A percentile compares a stretch with the other conserved stretches of the same genome.
Evolutionary conservation across 2,329 filamentous ascomycete genomes (phyloP).

Genomic region (Nigrospora sphaerica): DNA sequence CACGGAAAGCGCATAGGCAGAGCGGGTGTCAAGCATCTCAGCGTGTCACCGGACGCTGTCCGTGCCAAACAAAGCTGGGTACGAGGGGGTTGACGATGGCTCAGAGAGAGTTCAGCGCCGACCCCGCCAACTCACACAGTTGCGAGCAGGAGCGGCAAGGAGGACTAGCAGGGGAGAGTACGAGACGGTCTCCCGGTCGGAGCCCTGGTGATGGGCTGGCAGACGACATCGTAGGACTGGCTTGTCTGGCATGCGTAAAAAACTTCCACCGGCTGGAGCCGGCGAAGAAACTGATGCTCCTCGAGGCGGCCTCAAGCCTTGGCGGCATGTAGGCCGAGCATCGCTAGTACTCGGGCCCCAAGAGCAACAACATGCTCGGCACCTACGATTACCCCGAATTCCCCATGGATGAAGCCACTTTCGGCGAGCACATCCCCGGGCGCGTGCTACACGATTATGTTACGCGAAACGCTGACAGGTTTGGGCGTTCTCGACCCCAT

Average conservation of each 20-base stretch:
- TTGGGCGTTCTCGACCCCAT: constrained; percentile 40
- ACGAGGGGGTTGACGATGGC: too few relatives aligned
- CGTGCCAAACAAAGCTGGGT: too few relatives aligned
- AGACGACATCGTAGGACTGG: constrained; percentile 1
- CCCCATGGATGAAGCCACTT: constrained; percentile 16
- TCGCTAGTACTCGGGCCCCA: constrained; percentile 32
- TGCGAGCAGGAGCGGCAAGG: too few relatives aligned
- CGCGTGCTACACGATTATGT: constrained; percentile 47
- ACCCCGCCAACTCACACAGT: too few relatives aligned
- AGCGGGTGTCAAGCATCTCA: too few relatives aligned
- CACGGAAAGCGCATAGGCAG: too few relatives aligned
- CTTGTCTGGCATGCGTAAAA: constrained; percentile 37
- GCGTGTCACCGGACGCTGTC: too few relatives aligned
- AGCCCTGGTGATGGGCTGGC: too few relatives aligned
- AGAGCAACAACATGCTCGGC: constrained; percentile 33
- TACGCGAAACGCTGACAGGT: constrained; percentile 40
- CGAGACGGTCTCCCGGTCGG: too few relatives aligned
- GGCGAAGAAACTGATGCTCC: constrained; percentile 27
- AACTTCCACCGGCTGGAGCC: constrained; percentile 37
- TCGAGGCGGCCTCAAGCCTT: constrained; percentile 31
- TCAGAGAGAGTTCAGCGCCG: too few relatives aligned
- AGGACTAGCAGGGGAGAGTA: too few relatives aligned
- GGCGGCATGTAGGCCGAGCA: constrained; percentile 35
- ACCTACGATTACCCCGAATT: constrained; percentile 31
- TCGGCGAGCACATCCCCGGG: constrained; percentile 51